These are phyloP conservation scores for Boechera divaricarpa DNA, from an alignment of 345 rosid genomes.

Conservation along the genomic window DNA sequence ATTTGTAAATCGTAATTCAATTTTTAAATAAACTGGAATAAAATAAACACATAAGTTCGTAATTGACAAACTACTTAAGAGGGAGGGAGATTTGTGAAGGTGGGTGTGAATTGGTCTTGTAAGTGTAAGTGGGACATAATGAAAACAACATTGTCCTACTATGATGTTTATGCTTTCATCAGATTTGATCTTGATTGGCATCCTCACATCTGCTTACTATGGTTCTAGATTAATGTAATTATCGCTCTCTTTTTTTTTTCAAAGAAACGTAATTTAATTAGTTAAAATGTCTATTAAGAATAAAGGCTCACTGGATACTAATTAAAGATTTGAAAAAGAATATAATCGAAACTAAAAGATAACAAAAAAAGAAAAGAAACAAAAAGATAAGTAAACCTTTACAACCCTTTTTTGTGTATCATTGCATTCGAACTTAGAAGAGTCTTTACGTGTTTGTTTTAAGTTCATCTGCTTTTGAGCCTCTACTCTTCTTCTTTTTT, in stretches of 20 bases:
- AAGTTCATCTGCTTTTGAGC: too few relatives aligned
- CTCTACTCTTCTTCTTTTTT: too few relatives aligned
- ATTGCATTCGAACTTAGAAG: not conserved
- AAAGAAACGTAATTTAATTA: not conserved
- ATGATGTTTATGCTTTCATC: conserved; percentile 27
- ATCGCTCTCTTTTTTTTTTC: not conserved
- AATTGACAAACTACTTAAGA: not conserved
- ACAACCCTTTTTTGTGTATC: not conserved
- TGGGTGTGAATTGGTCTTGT: conserved; percentile 16
- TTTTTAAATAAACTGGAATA: not conserved
- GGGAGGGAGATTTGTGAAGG: conserved; percentile 3
- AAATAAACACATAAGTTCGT: not conserved
- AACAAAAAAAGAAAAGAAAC: too few relatives aligned
- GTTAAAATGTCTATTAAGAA: not conserved
- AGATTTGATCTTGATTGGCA: conserved; percentile 19
- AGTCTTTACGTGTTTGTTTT: conserved; percentile 1
- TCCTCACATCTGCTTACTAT: conserved; percentile 8
- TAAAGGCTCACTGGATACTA: not conserved
- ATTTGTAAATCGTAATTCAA: not conserved
- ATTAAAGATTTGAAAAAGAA: not conserved
- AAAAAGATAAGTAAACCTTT: not conserved
- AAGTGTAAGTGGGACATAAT: conserved; percentile 16
- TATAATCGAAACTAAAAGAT: not conserved
- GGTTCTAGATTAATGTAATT: not conserved
- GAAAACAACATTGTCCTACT: conserved; percentile 25